Conservation (phyloP, 371 early-diverging fungal genomes). For the Basidiobolus meristosporus region DNA sequence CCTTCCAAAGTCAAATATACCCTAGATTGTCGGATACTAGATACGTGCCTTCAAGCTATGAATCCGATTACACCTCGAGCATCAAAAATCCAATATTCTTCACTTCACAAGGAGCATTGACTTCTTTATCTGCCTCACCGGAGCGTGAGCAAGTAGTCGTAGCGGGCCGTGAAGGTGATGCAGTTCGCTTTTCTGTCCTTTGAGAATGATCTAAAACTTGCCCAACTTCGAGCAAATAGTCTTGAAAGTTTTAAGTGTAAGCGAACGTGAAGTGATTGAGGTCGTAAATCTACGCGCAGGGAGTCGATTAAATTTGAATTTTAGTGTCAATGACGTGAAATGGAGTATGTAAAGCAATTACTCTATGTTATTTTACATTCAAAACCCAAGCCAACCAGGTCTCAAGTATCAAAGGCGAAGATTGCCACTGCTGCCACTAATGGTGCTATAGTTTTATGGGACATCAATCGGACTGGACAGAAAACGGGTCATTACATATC, state of each 20-base stretch:
- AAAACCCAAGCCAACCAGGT: conserved; percentile 3
- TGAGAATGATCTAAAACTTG: too few species aligned
- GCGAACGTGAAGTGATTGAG: conserved; percentile 30
- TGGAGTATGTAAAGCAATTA: conserved; percentile 31
- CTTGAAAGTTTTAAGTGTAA: conserved; percentile 41
- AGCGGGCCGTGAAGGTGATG: conserved; percentile 52
- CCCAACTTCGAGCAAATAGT: conserved; percentile 15
- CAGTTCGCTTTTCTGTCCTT: too few species aligned
- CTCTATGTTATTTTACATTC: conserved; percentile 1
- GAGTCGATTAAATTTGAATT: conserved; percentile 28
- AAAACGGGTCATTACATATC: conserved; percentile 6
- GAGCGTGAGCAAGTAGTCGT: conserved; percentile 39
- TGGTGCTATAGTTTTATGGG: conserved; percentile 58
- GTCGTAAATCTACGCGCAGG: conserved; percentile 46
- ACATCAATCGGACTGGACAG: conserved; percentile 22
- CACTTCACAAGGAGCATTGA: conserved; percentile 24
- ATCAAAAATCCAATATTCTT: not conserved
- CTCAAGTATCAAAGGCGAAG: conserved; percentile 20
- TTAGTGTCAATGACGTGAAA: conserved; percentile 60
- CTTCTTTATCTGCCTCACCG: conserved; percentile 38
- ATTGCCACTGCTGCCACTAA: conserved; percentile 62
- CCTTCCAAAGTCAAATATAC: too few species aligned
- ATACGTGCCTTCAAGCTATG: too few species aligned
- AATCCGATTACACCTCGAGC: not conserved
- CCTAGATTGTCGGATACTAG: too few species aligned